Conservation (phyloP, 2,329 filamentous ascomycete species). For the Huntiella moniliformis region DNA sequence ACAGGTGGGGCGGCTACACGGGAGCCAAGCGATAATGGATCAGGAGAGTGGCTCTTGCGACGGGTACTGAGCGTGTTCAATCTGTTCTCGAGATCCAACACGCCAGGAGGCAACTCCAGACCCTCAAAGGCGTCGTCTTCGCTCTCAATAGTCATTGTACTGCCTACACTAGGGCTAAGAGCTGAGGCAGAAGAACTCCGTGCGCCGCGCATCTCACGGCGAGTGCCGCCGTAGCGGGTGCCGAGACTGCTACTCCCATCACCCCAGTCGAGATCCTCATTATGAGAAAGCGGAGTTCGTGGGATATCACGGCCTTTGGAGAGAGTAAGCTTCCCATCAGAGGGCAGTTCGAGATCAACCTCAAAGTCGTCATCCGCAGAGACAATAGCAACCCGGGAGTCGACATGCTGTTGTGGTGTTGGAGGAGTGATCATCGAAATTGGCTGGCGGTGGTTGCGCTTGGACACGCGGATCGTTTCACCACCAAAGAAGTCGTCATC, state of each 20-base stretch:
- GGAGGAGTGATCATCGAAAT: slow-evolving; percentile 37
- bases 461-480: slow-evolving; percentile 50
- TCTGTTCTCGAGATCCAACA: slow-evolving; percentile 64
- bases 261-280: slow-evolving; percentile 79
- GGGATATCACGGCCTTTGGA: slow-evolving; percentile 42
- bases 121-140: slow-evolving; percentile 86
- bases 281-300: slow-evolving; percentile 30
- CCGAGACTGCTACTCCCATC: slow-evolving; percentile 88
- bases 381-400: slow-evolving; percentile 7
- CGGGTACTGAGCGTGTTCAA: slow-evolving; percentile 41
- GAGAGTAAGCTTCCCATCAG: slow-evolving; percentile 45
- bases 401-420: slow-evolving; percentile 26
- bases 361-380: slow-evolving; percentile 49
- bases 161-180: slow-evolving; percentile 81
- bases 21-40: slow-evolving; percentile 17
- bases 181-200: slow-evolving; percentile 77
- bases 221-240: slow-evolving; percentile 73
- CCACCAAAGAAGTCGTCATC: slow-evolving; percentile 47
- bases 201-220: slow-evolving; percentile 57
- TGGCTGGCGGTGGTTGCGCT: slow-evolving; percentile 34
- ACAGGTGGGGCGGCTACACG: background rate
- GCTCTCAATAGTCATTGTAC: slow-evolving; percentile 77
- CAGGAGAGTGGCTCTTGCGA: slow-evolving; percentile 38
- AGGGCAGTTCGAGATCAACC: slow-evolving; percentile 51
- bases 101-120: slow-evolving; percentile 66